Conservation (phyloP, 2,329 filamentous ascomycete species). For the Ophiostoma sp. region DNA sequence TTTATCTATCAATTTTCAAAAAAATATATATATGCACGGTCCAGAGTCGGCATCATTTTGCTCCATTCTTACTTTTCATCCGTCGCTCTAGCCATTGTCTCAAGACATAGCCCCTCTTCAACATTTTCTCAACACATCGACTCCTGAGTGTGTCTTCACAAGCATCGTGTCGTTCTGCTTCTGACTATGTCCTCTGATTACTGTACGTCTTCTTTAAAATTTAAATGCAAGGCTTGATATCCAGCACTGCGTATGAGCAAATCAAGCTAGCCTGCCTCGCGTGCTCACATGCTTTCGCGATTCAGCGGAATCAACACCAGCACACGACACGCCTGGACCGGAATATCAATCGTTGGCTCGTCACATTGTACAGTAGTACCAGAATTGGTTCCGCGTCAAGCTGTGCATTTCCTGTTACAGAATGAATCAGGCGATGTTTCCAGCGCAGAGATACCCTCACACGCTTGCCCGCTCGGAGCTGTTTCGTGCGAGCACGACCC, state of each 20-base stretch:
- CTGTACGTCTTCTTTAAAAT: too few relatives aligned
- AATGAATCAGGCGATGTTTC: too few relatives aligned
- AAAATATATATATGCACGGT: not conserved
- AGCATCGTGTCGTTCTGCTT: not conserved
- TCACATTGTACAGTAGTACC: too few relatives aligned
- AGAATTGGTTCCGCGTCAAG: too few relatives aligned
- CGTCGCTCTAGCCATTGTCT: not conserved
- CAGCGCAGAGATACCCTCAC: not conserved
- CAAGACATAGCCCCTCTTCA: not conserved
- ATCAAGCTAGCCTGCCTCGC: not conserved
- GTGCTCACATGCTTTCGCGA: not conserved
- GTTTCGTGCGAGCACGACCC: conserved; percentile 8
- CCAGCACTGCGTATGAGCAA: not conserved
- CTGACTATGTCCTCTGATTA: too few relatives aligned
- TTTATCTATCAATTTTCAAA: not conserved
- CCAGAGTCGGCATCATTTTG: not conserved
- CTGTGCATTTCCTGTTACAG: too few relatives aligned
- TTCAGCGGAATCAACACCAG: not conserved
- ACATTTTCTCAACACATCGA: not conserved
- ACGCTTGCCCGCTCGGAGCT: not conserved
- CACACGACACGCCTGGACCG: too few relatives aligned
- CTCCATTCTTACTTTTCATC: not conserved
- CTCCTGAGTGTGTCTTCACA: not conserved
- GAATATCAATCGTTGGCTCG: too few relatives aligned
- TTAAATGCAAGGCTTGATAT: too few relatives aligned